These are phyloP conservation scores for Fallopia convolvulus DNA, from an alignment of 148 eudicot species.

Conservation along the genomic window DNA sequence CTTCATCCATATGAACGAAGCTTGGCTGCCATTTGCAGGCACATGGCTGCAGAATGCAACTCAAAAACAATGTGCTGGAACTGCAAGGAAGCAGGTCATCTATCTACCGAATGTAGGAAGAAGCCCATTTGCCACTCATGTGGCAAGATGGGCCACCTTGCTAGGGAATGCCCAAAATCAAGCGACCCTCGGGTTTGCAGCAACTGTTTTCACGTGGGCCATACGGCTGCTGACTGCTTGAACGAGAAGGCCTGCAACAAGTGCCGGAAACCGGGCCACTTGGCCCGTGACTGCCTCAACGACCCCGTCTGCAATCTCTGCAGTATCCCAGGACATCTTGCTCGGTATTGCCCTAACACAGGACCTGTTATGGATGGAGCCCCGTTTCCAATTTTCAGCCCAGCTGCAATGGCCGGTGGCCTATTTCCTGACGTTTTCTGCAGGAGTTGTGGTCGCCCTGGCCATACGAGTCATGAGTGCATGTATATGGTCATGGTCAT, in stretches of 20 bases:
- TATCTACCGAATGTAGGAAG: conserved; percentile 32
- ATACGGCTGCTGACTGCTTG: conserved; percentile 27
- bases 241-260: conserved; percentile 41
- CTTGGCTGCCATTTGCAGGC: conserved; percentile 19
- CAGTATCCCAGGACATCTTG: conserved; percentile 26
- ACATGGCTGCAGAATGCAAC: conserved; percentile 38
- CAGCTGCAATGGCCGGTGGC: conserved; percentile 18
- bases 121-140: conserved; percentile 41
- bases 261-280: conserved; percentile 36
- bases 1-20: no score
- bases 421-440: conserved; percentile 24
- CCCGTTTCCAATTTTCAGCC: conserved; percentile 16
- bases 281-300: conserved; percentile 38
- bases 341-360: conserved; percentile 29
- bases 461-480: conserved; percentile 30
- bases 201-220: conserved; percentile 35
- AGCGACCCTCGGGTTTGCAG: conserved; percentile 34
- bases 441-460: conserved; percentile 28
- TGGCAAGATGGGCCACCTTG: conserved; percentile 39
- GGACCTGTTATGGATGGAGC: conserved; percentile 13
- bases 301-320: conserved; percentile 32
- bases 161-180: conserved; percentile 37
- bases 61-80: conserved; percentile 45
- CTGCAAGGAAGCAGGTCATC: conserved; percentile 40
- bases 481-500: conserved; percentile 15